Percentiles rank a stretch among this genome's conserved stretches.
phyloP scores from a whole-genome alignment of 495 filamentous ascomycete genomes.

The Baudoinia panamericana region DNA sequence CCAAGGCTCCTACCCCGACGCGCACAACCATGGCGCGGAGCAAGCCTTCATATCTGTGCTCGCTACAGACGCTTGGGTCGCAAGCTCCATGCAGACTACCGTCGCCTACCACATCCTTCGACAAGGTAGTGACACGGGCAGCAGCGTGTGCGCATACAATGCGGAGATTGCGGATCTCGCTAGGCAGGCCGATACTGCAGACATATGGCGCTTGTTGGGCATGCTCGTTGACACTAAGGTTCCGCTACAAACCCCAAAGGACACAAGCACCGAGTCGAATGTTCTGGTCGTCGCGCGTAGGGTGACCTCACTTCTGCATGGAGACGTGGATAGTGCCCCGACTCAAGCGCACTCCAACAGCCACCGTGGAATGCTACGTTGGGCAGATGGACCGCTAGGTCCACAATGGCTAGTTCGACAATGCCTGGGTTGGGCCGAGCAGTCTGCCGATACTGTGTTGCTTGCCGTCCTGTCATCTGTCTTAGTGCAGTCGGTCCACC shows the following conservation, averaged over 20 bases:
- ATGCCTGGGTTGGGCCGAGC: constrained; percentile 25
- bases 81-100: no score
- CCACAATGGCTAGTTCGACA: constrained; percentile 52
- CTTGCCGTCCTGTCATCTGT: constrained; percentile 16
- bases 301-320: constrained; percentile 26
- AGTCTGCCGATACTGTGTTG: constrained; percentile 10
- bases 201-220: constrained; percentile 71
- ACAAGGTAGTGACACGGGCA: constrained; percentile 50
- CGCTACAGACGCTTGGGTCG: no score
- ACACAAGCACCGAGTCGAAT: constrained; percentile 35
- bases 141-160: constrained; percentile 63
- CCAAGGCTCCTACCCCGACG: no score
- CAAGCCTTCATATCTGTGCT: constrained; percentile 57
- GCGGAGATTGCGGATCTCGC: constrained; percentile 59
- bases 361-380: constrained; percentile 25
- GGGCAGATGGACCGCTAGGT: constrained; percentile 73
- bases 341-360: constrained; percentile 15
- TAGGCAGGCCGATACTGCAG: constrained; percentile 60
- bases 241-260: constrained; percentile 31
- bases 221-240: constrained; percentile 65
- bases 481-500: constrained; percentile 5
- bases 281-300: constrained; percentile 48
- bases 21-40: constrained; percentile 26
- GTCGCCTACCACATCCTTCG: constrained; percentile 65
- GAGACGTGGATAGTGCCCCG: constrained; percentile 26